Base-by-base conservation (phyloP, 2,329 filamentous ascomycete species). In the Apiospora phragmitis region DNA sequence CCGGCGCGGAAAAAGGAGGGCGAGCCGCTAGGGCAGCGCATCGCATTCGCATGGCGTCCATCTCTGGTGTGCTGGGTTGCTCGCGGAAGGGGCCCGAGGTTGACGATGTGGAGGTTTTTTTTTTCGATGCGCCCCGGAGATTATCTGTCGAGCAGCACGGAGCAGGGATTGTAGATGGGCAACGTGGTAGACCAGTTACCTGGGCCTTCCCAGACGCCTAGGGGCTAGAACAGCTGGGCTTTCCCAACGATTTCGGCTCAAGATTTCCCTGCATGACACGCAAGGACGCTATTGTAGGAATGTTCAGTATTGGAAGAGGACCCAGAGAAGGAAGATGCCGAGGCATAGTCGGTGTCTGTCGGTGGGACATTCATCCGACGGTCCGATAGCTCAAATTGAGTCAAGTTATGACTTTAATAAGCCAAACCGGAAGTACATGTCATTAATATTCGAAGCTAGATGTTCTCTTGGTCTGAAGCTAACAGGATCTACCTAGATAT, bases 51-150 rank as follows among this genome's bases (percentile, higher is more conserved):
- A 62, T 38, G 55, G 55, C 55, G 55, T 62, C 32, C 55, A 62
- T 62, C 55, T 62, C 14, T 59, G 51, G 32, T 38, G 51, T 59
- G 51, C 51, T 59, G 51, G 51, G 51, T 59, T 59, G 55, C 55
- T 32, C 55, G 55, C 32, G 55, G 55, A 62, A 62, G 55, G 55
- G 32, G n/a, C 55, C 55, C 55, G 51, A 35, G 51, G 51, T 59
- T 59, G 51, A 59, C 16, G 51, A 59, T 59, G 51, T 35, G 51
- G 51, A 62, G 55, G 55, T 38, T 62, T 62, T 35, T 38, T 62
- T 62, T 9, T 38, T 62, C 32, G 51, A 59, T 59, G 18, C 24
- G 49, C 51, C 21, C 51, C 51, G 51, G 51, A 59, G 29, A 59
- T 59, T 59, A 59, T 59, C 51, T 59, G 51, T 59, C 51, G 51